phyloP scores from a whole-genome alignment of 495 filamentous ascomycete species.

The Lophiotrema nucula region DNA sequence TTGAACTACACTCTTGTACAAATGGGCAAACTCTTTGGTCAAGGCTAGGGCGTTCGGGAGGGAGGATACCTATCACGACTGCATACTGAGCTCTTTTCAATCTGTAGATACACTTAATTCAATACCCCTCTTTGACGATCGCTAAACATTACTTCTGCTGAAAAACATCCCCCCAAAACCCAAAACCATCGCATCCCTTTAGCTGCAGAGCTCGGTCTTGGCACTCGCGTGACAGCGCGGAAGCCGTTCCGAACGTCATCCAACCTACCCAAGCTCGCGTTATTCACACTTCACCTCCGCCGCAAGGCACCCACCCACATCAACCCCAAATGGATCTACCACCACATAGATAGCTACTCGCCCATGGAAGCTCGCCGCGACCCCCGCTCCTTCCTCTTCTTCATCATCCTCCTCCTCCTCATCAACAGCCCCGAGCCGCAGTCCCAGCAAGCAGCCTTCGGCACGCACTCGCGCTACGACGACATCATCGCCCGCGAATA shows the following conservation, averaged over 20 bases:
- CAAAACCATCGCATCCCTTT: too few species aligned
- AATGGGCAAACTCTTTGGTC: background rate
- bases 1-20: background rate
- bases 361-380: slow-evolving; percentile 37
- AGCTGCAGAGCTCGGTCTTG: background rate
- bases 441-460: slow-evolving; percentile 44
- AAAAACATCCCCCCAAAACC: too few species aligned
- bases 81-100: background rate
- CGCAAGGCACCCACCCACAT: background rate
- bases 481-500: slow-evolving; percentile 46
- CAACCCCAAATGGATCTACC: slow-evolving; percentile 8
- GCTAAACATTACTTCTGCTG: too few species aligned
- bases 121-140: slow-evolving; percentile 15
- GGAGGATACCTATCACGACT: background rate
- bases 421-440: slow-evolving; percentile 39
- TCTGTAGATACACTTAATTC: slow-evolving; percentile 20
- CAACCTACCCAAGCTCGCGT: too few species aligned
- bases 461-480: slow-evolving; percentile 31
- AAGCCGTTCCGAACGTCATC: slow-evolving; percentile 18
- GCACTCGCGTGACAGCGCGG: background rate
- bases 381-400: slow-evolving; percentile 39
- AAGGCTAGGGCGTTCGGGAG: background rate
- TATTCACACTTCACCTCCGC: slow-evolving; percentile 1
- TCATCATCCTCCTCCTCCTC: slow-evolving; percentile 43
- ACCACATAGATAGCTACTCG: slow-evolving; percentile 10